Base-by-base conservation (phyloP, 2,329 filamentous ascomycete species). In the Curvularia lunata region DNA sequence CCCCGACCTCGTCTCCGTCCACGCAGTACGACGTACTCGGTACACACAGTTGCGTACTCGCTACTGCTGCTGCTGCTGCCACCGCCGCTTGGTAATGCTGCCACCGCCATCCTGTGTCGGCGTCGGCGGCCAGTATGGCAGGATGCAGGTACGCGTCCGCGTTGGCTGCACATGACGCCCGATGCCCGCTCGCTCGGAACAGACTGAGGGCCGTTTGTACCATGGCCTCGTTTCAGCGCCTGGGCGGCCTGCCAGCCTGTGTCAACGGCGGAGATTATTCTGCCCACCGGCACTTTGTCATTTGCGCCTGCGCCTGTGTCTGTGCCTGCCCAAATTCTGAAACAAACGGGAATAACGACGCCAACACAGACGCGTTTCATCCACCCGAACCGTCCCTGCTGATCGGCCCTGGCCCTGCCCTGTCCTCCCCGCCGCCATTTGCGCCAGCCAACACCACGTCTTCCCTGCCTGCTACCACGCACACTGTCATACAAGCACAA, bases 301-400 rank as follows among this genome's bases (percentile, higher is more conserved):
- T 54, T 48, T n/a, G 34, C 43, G 27, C 32, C 25, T 27, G 25
- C 4, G 25, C 25, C 25, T 27, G 25, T 27, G 21, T 30, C 28
- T 42, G 13, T n/a, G 32, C 32, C 6, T 16, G 59, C 65, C 55
- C 54, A 57, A 34, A 56, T 54, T 51, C 54, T 67, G 61, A 64
- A 58, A 66, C 63, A 58, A 63, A 61, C 64, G 57, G 61, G 63
- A 61, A 61, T 62, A 63, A 56, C 54, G 41, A 60, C 46, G 52
- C 25, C 57, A 42, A 55, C 62, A 63, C 61, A 54, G 52, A 64
- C 59, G 16, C 51, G 63, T 69, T 68, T 69, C 65, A 69, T 63
- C 59, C 40, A 62, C 59, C 61, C 64, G 63, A 63, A 58, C 55
- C 53, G 52, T 57, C 58, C 63, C 59, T 58, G 56, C 59, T 64